Base-by-base conservation (phyloP, 352 stramenopile species). In the Pythium folliculosum region DNA sequence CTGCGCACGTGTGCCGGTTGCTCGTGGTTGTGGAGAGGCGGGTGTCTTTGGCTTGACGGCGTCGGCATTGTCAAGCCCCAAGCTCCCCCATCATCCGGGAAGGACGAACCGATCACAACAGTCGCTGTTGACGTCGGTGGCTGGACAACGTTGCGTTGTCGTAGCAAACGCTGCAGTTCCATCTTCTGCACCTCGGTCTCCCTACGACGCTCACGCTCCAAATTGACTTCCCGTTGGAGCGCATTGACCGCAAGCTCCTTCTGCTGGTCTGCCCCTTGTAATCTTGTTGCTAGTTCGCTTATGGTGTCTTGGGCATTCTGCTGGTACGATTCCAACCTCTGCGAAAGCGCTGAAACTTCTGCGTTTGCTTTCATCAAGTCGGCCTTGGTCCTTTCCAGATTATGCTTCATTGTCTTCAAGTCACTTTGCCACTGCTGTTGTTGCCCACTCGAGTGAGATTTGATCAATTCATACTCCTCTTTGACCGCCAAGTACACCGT, bases 221-320 rank as follows among this genome's bases (percentile, higher is more conserved):
- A 53, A n/a, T 81, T 68, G 10, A 92, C 58, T 60, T 91, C 81
- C 35, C 80, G 70, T 44, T 89, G 74, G 10, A 89, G 48, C 3
- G 60, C 69, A 10, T 72, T 70, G 17, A 78, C 57, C 1, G 62
- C 71, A 0, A 72, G 60, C 38, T 90, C 78, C n/a, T 73, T 77
- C 50, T 91, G 80, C 44, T 91, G 80, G 13, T 90, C 80, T 1
- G 72, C 72, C 35, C 65, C 76, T 21, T 89, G 76, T 21, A 90
- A 65, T 10, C 79, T 73, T 14, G 76, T 25, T 0, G 71, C 79
- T 1, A 89, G 65, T 4, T 92, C 84, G 2, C 74, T 56, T 43
- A 92, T 88, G 0, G 82, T 91, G 22, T 89, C 78, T 32, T 91
- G 88, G 0, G 84, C 81, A 9, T 77, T 73, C 16, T 75, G 57